Evolutionary conservation across 2,329 filamentous ascomycete genomes (phyloP), one percentile per base, ranked within the genome.

Genomic region (Teratosphaeria gauchensis): DNA sequence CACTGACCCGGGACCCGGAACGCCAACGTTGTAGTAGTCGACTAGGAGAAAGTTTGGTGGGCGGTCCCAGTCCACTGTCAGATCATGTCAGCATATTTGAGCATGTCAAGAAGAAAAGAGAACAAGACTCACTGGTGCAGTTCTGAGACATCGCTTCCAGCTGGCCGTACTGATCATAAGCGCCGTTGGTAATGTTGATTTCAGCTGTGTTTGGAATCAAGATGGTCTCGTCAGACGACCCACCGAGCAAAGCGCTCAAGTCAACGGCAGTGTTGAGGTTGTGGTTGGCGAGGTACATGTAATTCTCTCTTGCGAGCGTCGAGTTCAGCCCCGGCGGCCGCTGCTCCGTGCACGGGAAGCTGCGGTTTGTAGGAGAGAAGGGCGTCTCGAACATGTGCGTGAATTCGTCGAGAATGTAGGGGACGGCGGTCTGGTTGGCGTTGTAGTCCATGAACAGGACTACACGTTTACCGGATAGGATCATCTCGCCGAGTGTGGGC

Each of bases 321-420:
- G 79, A 74, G 0, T 71, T 68, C 59, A 95, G 76, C 51, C 82
- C 76, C 0, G 89, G 89, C 0, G 92, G 91, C 0, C 92, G 85
- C 69, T 96, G 84, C 42, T 86, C 79, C 0, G 77, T 85, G 75
- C 92, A 96, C 0, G 91, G 90, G 71, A 96, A 95, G 0, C 73
- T 71, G 2, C 84, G 75, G 66, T 86, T 74, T 0, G 80, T 83
- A 0, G 84, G 90, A 56, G 90, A 89, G 71, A 95, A 96, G 0
- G 89, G 89, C 0, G 91, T 92, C 76, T 96, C 90, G 89, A 89
- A 96, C 75, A 95, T 82, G 69, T 95, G 88, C 5, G 82, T 83
- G 76, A 96, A 96, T 73, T 96, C 81, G 72, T 95, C 89, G 48
- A 96, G 79, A 51, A 96, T 81, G 84, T 90, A 96, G 0, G 92